Evolutionary conservation across 352 stramenopile genomes (phyloP), one percentile per base, ranked within the genome.

Genomic region (Peronospora destructor): DNA sequence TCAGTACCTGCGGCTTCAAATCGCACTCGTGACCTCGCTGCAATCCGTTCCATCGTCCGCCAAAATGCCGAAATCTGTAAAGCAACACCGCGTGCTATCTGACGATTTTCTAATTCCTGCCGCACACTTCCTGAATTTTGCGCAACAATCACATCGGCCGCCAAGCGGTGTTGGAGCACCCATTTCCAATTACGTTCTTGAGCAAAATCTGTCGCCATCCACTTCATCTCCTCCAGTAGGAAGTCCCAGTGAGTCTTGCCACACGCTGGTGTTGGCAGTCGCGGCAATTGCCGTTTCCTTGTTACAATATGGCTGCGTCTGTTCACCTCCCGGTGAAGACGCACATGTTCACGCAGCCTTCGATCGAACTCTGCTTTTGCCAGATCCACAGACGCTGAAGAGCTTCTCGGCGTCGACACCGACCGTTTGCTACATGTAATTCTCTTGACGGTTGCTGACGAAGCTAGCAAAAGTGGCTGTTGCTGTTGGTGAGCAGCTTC

Each of bases 111-210:
- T 41, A 75, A 59, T 48, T 94, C 83, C 19, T 76, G 71, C 12
- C 73, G 76, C 7, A 86, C 56, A 48, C 59, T 73, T 48, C 91
- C 80, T 7, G 71, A 71, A 52, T 88, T 88, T 51, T 76, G 65
- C 6, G 76, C 76, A n/a, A 72, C 55, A 28, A 85, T 71, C 10
- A 83, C 73, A 46, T 89, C 71, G 21, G 65, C 66, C 14, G 74
- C 79, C 9, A 91, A 28, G 29, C 79, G 83, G 14, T 59, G 71
- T 45, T 87, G 79, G 36, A 81, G 47, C 26, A 80, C 76, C 10
- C 67, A 70, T 39, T 98, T 98, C 93, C 94, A 98, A 61, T 98
- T 98, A 4, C 94, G 75, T 64, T 98, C 95, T 62, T 98, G 86
- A 25, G 88, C 75, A 72, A 98, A 98, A 75, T 99, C 96, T 4